Conservation (phyloP, 2,329 filamentous ascomycete species). For the Chaetomiaceae sp. region DNA sequence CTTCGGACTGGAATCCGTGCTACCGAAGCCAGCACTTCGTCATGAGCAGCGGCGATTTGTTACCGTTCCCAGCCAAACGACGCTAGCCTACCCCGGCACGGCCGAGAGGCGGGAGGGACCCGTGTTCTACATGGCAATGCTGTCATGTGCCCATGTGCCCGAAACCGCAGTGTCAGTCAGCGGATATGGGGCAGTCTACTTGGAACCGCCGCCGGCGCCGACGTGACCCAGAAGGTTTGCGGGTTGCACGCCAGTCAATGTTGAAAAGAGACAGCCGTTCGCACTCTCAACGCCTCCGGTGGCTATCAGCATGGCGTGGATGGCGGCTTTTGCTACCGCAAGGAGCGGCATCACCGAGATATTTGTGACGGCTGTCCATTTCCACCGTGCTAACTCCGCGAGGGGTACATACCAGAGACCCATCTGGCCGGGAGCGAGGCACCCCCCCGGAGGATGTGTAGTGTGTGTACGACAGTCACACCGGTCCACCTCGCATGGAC, state of each 20-base stretch:
- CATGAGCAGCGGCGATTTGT: background rate
- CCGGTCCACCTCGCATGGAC: conserved; percentile 3
- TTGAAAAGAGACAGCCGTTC: no score
- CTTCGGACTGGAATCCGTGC: background rate
- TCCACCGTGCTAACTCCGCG: background rate
- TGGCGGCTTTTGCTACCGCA: no score
- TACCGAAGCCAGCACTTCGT: conserved; percentile 3
- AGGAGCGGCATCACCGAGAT: background rate
- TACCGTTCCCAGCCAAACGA: background rate
- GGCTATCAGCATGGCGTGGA: no score
- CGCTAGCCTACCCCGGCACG: background rate
- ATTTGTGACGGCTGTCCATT: background rate
- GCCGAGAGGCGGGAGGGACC: background rate
- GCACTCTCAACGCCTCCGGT: no score
- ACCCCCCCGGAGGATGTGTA: background rate
- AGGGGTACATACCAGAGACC: background rate
- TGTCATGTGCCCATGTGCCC: conserved; percentile 13
- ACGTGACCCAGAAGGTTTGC: background rate
- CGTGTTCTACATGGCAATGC: conserved; percentile 3
- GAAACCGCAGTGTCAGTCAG: background rate
- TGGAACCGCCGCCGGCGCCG: background rate
- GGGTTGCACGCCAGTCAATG: no score
- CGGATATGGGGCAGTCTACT: background rate
- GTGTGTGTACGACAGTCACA: conserved; percentile 6
- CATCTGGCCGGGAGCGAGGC: background rate